Evolutionary conservation across 2,329 filamentous ascomycete genomes (phyloP), one percentile per base, ranked within the genome.

Genomic region (Talaromyces albobiverticillius): DNA sequence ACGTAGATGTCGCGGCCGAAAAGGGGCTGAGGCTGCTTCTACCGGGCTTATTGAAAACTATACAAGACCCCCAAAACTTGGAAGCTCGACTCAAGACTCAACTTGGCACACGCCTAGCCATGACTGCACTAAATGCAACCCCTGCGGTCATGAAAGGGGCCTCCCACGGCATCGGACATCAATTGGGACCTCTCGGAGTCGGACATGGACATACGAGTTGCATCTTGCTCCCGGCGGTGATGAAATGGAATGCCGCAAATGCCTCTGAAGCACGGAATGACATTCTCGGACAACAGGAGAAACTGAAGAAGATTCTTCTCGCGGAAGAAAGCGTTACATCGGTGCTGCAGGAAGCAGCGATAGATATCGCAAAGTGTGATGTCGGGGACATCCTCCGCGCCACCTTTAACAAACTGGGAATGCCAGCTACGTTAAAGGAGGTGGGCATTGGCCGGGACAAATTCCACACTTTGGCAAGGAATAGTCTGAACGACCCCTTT

Each of bases 141-240:
- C 56, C 54, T 22, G 74, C 67, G 0, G 69, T 67, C 9, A 67
- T 70, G 5, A 55, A 76, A 8, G 74, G 70, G 1, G 70, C 69
- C 1, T 71, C 71, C 57, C 73, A 78, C 45, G 74, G 70, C 2
- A 76, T 78, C 22, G 74, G 73, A 2, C 74, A 77, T 53, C 73
- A 66, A 46, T 65, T 78, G 0, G 75, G 75, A 0, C 78, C 78
- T 0, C 61, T 77, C 5, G 79, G 79, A 0, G 79, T 82, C 0
- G 73, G 76, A 0, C 79, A 83, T 60, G 79, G 80, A 2, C 78
- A 80, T 63, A 82, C 79, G 20, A 79, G 75, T 57, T 82, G 73
- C 60, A 73, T 76, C 45, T 65, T 79, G 54, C 66, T 75, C 52
- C 79, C 79, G 0, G 71, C 74, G 1, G 78, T 82, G 5, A 75